Conservation (phyloP, 495 filamentous ascomycete species). For the Articulospora tetracladia region DNA sequence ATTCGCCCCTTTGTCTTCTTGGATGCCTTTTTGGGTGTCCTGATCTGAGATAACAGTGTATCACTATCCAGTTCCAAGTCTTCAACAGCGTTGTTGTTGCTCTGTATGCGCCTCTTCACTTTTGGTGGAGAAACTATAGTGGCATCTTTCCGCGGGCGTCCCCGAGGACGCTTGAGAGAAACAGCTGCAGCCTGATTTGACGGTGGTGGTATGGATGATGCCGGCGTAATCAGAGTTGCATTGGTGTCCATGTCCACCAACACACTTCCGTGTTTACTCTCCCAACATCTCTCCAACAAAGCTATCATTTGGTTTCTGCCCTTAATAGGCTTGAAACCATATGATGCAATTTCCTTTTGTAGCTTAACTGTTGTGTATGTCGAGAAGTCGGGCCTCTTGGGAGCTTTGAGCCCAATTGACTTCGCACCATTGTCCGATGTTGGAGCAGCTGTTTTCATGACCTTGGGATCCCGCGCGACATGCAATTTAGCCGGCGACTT, state of each 20-base stretch:
- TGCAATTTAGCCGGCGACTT: constrained; percentile 1
- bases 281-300: constrained; percentile 71
- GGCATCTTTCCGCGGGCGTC: constrained; percentile 38
- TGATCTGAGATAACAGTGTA: constrained; percentile 14
- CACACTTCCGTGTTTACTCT: constrained; percentile 34
- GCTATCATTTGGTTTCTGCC: constrained; percentile 67
- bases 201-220: not conserved
- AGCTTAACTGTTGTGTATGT: constrained; percentile 62
- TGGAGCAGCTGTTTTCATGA: not conserved
- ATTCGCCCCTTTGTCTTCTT: constrained; percentile 9
- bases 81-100: constrained; percentile 18
- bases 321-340: constrained; percentile 74
- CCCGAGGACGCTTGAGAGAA: constrained; percentile 35
- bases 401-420: not conserved
- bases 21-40: constrained; percentile 19
- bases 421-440: not conserved
- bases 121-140: constrained; percentile 11
- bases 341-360: constrained; percentile 55
- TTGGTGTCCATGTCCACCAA: constrained; percentile 19
- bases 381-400: constrained; percentile 55
- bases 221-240: not conserved
- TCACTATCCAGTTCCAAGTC: constrained; percentile 12
- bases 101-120: constrained; percentile 19
- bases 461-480: not conserved
- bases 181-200: not conserved